phyloP scores from a whole-genome alignment of 2,329 filamentous ascomycete genomes.

The Botrytis tulipae region DNA sequence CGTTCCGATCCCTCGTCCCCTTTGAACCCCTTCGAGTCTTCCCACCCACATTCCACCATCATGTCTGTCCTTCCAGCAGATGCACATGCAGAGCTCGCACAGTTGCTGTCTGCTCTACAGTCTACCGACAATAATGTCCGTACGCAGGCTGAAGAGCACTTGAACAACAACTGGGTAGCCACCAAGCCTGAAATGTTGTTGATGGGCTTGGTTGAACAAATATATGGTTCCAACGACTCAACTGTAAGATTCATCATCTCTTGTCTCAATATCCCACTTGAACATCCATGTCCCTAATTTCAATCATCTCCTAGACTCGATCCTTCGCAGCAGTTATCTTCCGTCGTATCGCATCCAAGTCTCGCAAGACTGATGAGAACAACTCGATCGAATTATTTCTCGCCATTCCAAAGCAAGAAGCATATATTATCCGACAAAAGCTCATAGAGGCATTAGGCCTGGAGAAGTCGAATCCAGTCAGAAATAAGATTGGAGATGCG shows the following conservation, averaged over 20 bases:
- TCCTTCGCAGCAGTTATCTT: conserved; percentile 94
- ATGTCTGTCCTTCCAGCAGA: conserved; percentile 89
- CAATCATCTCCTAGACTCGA: conserved; percentile 60
- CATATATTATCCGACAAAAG: conserved; percentile 77
- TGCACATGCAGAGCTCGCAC: conserved; percentile 77
- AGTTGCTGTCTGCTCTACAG: conserved; percentile 85
- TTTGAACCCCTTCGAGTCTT: background rate
- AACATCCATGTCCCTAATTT: background rate
- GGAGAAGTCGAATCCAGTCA: conserved; percentile 71
- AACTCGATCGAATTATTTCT: conserved; percentile 82
- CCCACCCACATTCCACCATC: conserved; percentile 21
- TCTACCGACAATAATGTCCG: conserved; percentile 85
- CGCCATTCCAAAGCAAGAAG: conserved; percentile 70
- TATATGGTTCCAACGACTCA: conserved; percentile 63
- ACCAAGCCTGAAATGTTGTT: conserved; percentile 81
- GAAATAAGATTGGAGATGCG: conserved; percentile 97
- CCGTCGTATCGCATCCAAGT: conserved; percentile 86
- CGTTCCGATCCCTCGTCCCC: conserved; percentile 9
- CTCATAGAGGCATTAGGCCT: conserved; percentile 72
- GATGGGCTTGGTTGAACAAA: conserved; percentile 92
- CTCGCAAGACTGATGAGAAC: conserved; percentile 70
- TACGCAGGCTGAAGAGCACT: conserved; percentile 82
- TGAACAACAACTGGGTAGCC: conserved; percentile 86
- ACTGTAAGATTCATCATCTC: conserved; percentile 32
- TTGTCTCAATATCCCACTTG: no score